These are phyloP conservation scores for Brassica hybrid DNA, from an alignment of 441 rosid species.

Conservation along the genomic window DNA sequence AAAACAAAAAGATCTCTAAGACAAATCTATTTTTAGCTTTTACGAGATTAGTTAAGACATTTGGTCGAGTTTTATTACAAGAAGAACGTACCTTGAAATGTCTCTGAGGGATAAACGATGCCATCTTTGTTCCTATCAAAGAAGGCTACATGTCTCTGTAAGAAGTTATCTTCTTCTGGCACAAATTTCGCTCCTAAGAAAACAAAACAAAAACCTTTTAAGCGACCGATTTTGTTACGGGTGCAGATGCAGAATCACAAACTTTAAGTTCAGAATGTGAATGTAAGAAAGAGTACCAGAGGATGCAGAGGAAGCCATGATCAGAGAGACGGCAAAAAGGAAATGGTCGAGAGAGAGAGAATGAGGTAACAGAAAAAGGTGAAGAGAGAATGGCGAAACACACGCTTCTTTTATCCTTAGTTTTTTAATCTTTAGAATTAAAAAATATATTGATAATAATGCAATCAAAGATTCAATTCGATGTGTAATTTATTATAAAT, in stretches of 20 bases:
- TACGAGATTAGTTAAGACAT: slow-evolving; percentile 5
- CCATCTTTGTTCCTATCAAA: slow-evolving; percentile 87
- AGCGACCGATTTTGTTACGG: background rate
- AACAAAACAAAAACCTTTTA: background rate
- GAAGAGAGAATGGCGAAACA: slow-evolving; percentile 23
- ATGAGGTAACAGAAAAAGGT: background rate
- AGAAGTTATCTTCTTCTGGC: slow-evolving; percentile 49
- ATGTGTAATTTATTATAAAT: background rate
- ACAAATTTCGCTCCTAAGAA: too few species aligned
- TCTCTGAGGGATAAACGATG: slow-evolving; percentile 80
- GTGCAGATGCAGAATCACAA: background rate
- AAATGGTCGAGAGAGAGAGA: background rate
- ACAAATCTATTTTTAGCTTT: background rate
- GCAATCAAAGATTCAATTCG: slow-evolving; percentile 21
- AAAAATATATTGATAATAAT: too few species aligned
- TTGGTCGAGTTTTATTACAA: background rate
- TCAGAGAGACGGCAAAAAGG: background rate
- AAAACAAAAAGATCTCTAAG: background rate
- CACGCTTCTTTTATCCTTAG: slow-evolving; percentile 25
- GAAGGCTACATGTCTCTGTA: slow-evolving; percentile 82
- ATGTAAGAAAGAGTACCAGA: slow-evolving; percentile 23
- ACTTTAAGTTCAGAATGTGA: background rate
- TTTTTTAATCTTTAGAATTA: background rate
- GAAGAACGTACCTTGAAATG: slow-evolving; percentile 60
- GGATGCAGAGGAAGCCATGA: slow-evolving; percentile 36